Evolutionary conservation across 2,329 filamentous ascomycete species (phyloP).

Genomic region (Penicillium sp.): DNA sequence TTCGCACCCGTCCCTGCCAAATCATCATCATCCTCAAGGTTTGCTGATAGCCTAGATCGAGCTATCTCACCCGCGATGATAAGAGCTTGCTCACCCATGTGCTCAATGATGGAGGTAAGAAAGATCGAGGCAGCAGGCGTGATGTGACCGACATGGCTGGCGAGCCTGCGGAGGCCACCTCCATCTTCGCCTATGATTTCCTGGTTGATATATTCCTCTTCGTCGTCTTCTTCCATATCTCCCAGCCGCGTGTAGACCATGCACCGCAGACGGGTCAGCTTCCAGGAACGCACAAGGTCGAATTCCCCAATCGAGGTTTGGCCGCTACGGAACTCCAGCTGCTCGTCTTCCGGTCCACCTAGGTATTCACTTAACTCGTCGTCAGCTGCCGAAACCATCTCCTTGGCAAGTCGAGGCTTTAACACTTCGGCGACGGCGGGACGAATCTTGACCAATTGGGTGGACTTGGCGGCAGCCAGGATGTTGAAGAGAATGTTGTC

Average conservation of each 20-base stretch:
- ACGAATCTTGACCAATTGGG: conserved; percentile 63
- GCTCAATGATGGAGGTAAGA: conserved; percentile 86
- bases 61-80: conserved; percentile 80
- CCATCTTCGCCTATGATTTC: conserved; percentile 59
- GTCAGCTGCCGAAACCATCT: conserved; percentile 72
- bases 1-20: too few species aligned
- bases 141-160: conserved; percentile 54
- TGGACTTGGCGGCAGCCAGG: conserved; percentile 69
- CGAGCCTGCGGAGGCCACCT: conserved; percentile 49
- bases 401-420: conserved; percentile 77
- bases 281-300: conserved; percentile 91
- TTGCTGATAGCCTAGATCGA: conserved; percentile 36
- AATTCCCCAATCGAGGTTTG: conserved; percentile 54
- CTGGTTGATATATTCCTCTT: conserved; percentile 76
- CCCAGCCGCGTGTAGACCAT: conserved; percentile 98
- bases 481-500: conserved; percentile 90
- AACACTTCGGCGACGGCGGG: conserved; percentile 78
- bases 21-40: conserved; percentile 44
- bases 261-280: conserved; percentile 78
- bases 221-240: conserved; percentile 95
- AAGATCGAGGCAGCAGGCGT: conserved; percentile 92
- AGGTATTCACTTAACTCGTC: conserved; percentile 83
- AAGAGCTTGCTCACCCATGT: conserved; percentile 82
- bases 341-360: conserved; percentile 67
- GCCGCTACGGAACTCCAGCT: conserved; percentile 51